Evolutionary conservation across 768 basidiomycete species (phyloP).

Genomic region (Peribolospora baueri): DNA sequence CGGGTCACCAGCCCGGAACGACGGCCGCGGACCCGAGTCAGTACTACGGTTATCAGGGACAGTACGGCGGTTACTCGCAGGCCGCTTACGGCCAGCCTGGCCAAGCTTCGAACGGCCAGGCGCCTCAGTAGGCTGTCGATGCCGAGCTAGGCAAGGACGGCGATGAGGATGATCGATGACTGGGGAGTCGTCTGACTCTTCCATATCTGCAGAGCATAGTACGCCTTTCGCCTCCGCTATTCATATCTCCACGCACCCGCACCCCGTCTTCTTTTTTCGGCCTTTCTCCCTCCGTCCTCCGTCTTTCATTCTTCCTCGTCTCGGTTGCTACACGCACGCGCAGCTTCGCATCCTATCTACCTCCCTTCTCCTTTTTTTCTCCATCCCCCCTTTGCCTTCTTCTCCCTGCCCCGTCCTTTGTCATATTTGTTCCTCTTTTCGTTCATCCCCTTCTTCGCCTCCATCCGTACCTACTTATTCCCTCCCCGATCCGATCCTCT

Average conservation of each 20-base stretch:
- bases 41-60: conserved; percentile 21
- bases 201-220: background rate
- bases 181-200: background rate
- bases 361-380: background rate
- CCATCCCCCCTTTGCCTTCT: background rate
- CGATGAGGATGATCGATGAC: too few species aligned
- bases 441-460: background rate
- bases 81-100: too few species aligned
- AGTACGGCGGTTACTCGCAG: too few species aligned
- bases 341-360: conserved; percentile 5
- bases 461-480: background rate
- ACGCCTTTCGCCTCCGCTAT: background rate
- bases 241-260: background rate
- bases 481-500: conserved; percentile 1
- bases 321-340: background rate
- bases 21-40: background rate
- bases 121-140: too few species aligned
- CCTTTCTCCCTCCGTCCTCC: background rate
- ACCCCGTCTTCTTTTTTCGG: background rate
- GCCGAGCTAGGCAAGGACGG: too few species aligned
- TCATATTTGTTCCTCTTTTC: conserved; percentile 3
- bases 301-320: background rate
- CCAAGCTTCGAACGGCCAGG: too few species aligned
- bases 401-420: background rate
- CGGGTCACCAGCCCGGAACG: conserved; percentile 1